Evolutionary conservation across 2,329 filamentous ascomycete genomes (phyloP).

Genomic region (Cryphonectria radicalis): DNA sequence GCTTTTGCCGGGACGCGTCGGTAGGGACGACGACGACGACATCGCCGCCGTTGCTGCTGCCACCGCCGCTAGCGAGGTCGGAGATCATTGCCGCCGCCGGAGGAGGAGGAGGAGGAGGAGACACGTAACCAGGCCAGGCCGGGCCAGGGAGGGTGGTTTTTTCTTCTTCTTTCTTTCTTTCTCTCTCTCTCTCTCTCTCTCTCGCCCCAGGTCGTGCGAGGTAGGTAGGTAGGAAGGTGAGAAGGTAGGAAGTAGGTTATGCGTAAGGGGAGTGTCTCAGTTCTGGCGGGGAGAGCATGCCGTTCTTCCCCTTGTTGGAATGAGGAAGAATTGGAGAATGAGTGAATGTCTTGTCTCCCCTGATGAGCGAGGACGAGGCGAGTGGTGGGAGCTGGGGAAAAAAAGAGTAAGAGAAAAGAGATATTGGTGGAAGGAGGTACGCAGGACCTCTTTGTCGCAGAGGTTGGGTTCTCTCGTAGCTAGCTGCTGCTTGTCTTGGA

Average conservation of each 20-base stretch:
- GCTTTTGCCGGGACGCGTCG: constrained; percentile 27
- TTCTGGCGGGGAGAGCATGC: neutral
- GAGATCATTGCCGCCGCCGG: constrained; percentile 26
- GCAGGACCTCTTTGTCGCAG: neutral
- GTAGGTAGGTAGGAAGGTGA: neutral
- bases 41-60: neutral
- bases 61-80: constrained; percentile 24
- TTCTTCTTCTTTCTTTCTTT: too few species aligned
- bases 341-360: neutral
- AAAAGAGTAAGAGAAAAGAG: neutral
- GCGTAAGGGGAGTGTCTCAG: neutral
- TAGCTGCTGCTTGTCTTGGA: neutral
- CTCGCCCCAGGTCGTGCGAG: neutral
- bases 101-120: neutral
- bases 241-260: neutral
- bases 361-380: neutral
- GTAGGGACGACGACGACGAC: neutral
- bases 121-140: neutral
- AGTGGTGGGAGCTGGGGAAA: neutral
- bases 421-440: neutral
- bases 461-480: neutral
- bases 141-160: too few species aligned
- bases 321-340: too few species aligned
- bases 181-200: too few species aligned
- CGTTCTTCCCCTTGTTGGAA: neutral